Percentiles rank a stretch among this genome's conserved stretches.
These are phyloP conservation scores for Cynara cardunculus DNA, from an alignment of 129 eudicot species.

Conservation along the genomic window DNA sequence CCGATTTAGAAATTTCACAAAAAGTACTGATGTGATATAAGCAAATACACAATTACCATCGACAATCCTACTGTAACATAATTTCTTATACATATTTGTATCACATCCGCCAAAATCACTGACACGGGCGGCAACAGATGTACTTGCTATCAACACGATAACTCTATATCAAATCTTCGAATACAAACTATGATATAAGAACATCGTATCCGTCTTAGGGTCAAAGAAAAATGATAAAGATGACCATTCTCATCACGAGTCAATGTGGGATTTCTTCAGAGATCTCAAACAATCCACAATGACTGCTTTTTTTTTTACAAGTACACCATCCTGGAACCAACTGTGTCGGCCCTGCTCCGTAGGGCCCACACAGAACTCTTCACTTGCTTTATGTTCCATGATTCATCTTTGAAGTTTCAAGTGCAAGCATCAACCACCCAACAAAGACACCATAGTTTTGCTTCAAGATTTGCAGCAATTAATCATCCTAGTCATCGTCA, in stretches of 20 bases:
- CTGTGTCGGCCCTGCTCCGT: not conserved
- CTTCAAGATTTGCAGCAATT: slow-evolving; percentile 17
- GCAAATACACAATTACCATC: not conserved
- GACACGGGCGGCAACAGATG: not conserved
- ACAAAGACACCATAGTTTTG: not conserved
- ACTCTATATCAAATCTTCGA: not conserved
- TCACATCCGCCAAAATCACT: not conserved
- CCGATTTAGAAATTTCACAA: no score
- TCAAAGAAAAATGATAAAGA: not conserved
- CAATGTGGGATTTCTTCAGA: slow-evolving; percentile 5
- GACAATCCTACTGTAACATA: not conserved
- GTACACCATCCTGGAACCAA: not conserved
- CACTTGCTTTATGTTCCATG: not conserved
- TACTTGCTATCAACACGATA: not conserved
- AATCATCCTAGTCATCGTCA: slow-evolving; percentile 24
- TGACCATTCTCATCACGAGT: not conserved
- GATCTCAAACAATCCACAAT: not conserved
- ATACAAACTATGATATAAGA: not conserved
- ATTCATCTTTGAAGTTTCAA: not conserved
- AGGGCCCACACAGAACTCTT: not conserved
- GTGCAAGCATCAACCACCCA: slow-evolving; percentile 16
- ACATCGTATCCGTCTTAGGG: not conserved
- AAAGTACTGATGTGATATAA: no score
- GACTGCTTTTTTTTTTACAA: not conserved
- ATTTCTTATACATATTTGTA: not conserved